Evolutionary conservation across 1,284 basidiomycete genomes (phyloP).

Genomic region (Apiotrichum sp.): DNA sequence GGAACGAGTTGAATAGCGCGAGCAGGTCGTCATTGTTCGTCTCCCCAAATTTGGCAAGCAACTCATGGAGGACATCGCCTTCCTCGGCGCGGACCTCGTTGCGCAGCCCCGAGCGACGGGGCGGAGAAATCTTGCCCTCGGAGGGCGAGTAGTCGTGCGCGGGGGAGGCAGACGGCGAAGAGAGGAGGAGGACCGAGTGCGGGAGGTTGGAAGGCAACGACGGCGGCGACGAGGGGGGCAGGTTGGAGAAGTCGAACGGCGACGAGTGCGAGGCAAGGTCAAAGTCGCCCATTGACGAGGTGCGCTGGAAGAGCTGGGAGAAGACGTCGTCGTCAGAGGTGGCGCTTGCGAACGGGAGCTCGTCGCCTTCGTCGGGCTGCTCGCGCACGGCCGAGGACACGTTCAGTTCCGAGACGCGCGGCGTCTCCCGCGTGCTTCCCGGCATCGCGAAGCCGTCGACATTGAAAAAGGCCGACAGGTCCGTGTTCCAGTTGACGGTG

Average conservation of each 20-base stretch:
- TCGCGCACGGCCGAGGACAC: conserved; percentile 7
- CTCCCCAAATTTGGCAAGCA: conserved; percentile 11
- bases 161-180: conserved; percentile 17
- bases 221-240: conserved; percentile 38
- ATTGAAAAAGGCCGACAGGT: conserved; percentile 38
- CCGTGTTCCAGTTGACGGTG: conserved; percentile 20
- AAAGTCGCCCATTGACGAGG: conserved; percentile 23
- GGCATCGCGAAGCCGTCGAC: conserved; percentile 33
- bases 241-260: conserved; percentile 38
- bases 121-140: conserved; percentile 6
- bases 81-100: conserved; percentile 7
- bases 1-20: conserved; percentile 18
- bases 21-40: conserved; percentile 13
- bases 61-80: conserved; percentile 6
- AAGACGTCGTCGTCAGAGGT: conserved; percentile 31
- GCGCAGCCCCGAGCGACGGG: conserved; percentile 4
- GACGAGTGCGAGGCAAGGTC: conserved; percentile 4
- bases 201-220: conserved; percentile 21
- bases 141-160: conserved; percentile 4
- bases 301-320: conserved; percentile 34
- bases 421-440: not conserved
- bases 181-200: conserved; percentile 32
- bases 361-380: not conserved
- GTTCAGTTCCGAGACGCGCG: not conserved
- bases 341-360: not conserved